Base-by-base conservation (phyloP, 176 grass and related monocot genomes). In the Carex pumila region DNA sequence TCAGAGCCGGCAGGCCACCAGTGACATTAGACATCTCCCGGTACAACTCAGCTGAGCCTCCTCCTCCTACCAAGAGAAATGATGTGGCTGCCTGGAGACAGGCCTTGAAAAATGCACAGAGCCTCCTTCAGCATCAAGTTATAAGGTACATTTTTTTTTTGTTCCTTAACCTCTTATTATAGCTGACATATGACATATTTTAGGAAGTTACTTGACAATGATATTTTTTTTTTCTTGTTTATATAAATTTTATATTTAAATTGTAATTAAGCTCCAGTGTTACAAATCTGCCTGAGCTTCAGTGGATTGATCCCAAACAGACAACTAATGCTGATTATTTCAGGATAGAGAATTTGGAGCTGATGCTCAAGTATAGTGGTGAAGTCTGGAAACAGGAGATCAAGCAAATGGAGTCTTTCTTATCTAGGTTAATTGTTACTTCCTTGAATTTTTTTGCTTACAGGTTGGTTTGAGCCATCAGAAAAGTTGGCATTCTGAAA, bases 281-380 rank as follows among this genome's bases (percentile, higher is more conserved):
- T 61, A 25, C 43, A 10, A 54, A 41, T 64, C 13, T 32, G 50
- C 0, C 25, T 47, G 47, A 64, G 30, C 29, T 68, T 79, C 65
- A 79, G 12, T 57, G 53, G 45, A 64, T 12, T 32, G 57, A 82
- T 21, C 86, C 86, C 52, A 71, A 29, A 59, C 81, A 63, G 29
- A 73, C 84, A 86, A 80, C 37, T 47, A 50, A 59, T 29, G 82
- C 17, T 86, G 83, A 52, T 21, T 87, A 45, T 83, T 85, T 72
- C 88, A 99, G 96, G 88, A 99, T 99, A 80, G 96, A 99, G 83
- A 99, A 99, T 87, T 87, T 99, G 64, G 96, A 99, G 80, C 83
- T 99, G 65, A 90, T 92, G 85, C 88, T 99, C 65, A 95, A 92
- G 84, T 79, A 99, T 70, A 87, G 91, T 59, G 89, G 91, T 67